Evolutionary conservation across 1,284 basidiomycete genomes (phyloP).

Genomic region (Calocybe gambosa): DNA sequence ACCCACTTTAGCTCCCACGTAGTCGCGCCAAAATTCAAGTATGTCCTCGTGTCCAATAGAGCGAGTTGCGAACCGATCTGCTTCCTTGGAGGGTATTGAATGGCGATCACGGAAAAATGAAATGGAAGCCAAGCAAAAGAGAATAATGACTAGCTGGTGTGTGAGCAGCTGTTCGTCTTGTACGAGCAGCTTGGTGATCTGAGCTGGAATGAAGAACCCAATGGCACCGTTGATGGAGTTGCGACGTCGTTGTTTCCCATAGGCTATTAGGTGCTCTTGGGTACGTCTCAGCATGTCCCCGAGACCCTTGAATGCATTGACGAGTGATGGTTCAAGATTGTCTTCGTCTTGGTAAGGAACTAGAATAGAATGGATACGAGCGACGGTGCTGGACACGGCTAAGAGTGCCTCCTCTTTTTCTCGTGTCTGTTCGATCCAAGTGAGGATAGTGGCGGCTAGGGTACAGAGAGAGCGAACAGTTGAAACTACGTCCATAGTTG

Average conservation of each 20-base stretch:
- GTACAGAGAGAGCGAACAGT: constrained; percentile 15
- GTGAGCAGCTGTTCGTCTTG: constrained; percentile 17
- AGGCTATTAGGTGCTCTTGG: constrained; percentile 14
- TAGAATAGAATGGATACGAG: constrained; percentile 14
- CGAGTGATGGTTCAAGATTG: constrained; percentile 12
- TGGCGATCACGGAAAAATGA: constrained; percentile 11
- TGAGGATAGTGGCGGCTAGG: constrained; percentile 12
- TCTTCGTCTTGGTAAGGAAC: constrained; percentile 10
- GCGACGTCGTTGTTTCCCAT: constrained; percentile 7
- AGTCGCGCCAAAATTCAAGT: constrained; percentile 17
- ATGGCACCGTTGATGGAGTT: constrained; percentile 6
- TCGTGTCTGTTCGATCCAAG: constrained; percentile 15
- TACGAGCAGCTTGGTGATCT: constrained; percentile 12
- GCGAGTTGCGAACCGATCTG: constrained; percentile 5
- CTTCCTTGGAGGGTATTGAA: background rate
- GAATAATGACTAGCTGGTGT: constrained; percentile 17
- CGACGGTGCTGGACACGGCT: constrained; percentile 11
- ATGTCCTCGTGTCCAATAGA: constrained; percentile 12
- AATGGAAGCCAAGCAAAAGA: constrained; percentile 15
- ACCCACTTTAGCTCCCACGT: constrained; percentile 17
- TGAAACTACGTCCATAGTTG: constrained; percentile 16
- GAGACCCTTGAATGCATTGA: constrained; percentile 15
- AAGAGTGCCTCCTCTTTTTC: constrained; percentile 14
- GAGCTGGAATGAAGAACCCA: constrained; percentile 8
- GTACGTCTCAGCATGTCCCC: constrained; percentile 15